Evolutionary conservation across 1,284 basidiomycete species (phyloP), one percentile per base, ranked within the genome.

Genomic region (Marasmius tenuissimus): DNA sequence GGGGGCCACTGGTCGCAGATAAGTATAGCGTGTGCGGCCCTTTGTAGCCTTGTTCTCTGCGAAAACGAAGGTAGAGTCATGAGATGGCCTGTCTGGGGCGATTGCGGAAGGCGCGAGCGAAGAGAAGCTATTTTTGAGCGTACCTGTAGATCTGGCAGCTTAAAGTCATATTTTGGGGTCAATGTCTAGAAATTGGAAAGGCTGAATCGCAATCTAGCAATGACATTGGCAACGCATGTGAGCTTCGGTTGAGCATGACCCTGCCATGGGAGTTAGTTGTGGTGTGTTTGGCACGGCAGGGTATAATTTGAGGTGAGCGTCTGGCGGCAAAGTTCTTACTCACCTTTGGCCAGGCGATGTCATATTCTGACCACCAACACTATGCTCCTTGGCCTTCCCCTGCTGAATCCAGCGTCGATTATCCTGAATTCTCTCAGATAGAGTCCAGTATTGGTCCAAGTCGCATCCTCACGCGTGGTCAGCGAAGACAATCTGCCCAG

Each of bases 391-490:
- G 52, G 52, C 52, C 52, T n/a, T 54, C 52, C 9, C 52, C 52
- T 34, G 37, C 45, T 47, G 45, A 47, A 18, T 47, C 52, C 14
- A n/a, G n/a, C n/a, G 52, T 54, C 10, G 52, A 54, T 11, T 54
- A 54, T 20, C 34, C 27, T 51, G 14, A 18, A 12, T 70, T 73
- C 58, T 65, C 73, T 40, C 84, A 83, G 72, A 73, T 85, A 53
- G 76, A 82, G 18, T 74, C 83, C 40, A 85, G 77, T 72, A 80
- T 85, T 64, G 87, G 86, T 0, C 86, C 87, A 47, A 75, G 74
- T 65, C 80, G 85, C 64, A 73, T 79, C 58, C 68, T 77, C 47
- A 79, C 81, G 49, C 81, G 84, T 58, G 76, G 83, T 51, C 81
- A 77, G 71, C 77, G 76, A 37, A 59, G 52, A 34, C 59, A 57